Conservation (phyloP, 352 stramenopile species). For the Phytophthora macrochlamydospora region DNA sequence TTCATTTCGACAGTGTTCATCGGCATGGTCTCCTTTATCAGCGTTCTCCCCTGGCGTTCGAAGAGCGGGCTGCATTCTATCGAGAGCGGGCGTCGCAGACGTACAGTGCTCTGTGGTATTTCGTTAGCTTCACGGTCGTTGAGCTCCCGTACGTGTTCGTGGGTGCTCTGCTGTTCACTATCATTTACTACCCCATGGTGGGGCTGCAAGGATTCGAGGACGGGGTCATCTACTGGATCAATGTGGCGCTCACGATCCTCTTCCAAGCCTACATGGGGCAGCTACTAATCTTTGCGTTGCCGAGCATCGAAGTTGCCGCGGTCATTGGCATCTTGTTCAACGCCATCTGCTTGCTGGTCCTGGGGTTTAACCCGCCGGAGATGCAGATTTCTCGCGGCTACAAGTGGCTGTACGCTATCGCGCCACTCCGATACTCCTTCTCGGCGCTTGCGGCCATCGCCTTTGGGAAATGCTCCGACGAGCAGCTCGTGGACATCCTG, state of each 20-base stretch:
- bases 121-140: conserved; percentile 47
- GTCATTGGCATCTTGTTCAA: conserved; percentile 47
- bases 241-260: conserved; percentile 52
- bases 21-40: conserved; percentile 65
- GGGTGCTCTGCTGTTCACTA: conserved; percentile 52
- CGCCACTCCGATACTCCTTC: not conserved
- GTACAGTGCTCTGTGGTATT: conserved; percentile 52
- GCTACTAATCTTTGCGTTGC: conserved; percentile 34
- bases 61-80: conserved; percentile 82
- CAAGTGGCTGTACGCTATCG: conserved; percentile 19
- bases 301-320: conserved; percentile 48
- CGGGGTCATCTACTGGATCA: conserved; percentile 43
- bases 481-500: conserved; percentile 26
- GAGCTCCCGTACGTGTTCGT: conserved; percentile 36
- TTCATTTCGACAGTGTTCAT: conserved; percentile 77
- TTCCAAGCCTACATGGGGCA: conserved; percentile 39
- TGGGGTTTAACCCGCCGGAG: conserved; percentile 28
- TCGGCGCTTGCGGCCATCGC: conserved; percentile 26
- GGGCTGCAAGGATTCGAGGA: conserved; percentile 80
- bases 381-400: conserved; percentile 20
- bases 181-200: conserved; percentile 79
- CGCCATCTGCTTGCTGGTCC: conserved; percentile 52
- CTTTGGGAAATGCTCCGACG: conserved; percentile 39
- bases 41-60: conserved; percentile 73
- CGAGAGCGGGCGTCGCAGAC: conserved; percentile 51